Evolutionary conservation across 805 yeast species (phyloP).

Genomic region (Yarrowia deformans): DNA sequence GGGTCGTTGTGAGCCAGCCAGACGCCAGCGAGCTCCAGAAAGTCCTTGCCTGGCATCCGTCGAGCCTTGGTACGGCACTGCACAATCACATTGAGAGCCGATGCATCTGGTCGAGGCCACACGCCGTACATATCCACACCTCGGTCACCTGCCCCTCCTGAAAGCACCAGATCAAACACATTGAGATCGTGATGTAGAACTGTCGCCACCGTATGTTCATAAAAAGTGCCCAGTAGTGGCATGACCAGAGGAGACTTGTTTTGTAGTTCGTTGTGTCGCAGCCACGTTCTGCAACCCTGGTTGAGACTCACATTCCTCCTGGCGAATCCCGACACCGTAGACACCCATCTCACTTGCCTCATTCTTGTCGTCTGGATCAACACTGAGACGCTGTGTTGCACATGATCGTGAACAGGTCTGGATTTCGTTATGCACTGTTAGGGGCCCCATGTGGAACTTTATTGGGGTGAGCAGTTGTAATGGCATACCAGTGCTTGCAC

Average conservation of each 20-base stretch:
- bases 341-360: slow-evolving; percentile 8
- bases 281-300: slow-evolving; percentile 8
- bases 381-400: neutral
- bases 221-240: slow-evolving; percentile 28
- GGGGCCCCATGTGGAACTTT: neutral
- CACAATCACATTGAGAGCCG: slow-evolving; percentile 24
- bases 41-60: slow-evolving; percentile 32
- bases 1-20: slow-evolving; percentile 34
- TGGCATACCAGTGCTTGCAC: too few species aligned
- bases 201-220: slow-evolving; percentile 32
- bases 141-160: slow-evolving; percentile 33
- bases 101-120: slow-evolving; percentile 9
- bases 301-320: slow-evolving; percentile 3
- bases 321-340: neutral
- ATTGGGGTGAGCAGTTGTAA: too few species aligned
- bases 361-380: slow-evolving; percentile 1
- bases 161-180: slow-evolving; percentile 11
- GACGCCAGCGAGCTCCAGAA: slow-evolving; percentile 24
- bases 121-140: slow-evolving; percentile 34
- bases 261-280: slow-evolving; percentile 12
- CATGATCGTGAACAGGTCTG: neutral
- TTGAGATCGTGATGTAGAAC: slow-evolving; percentile 26
- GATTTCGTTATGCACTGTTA: neutral
- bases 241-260: slow-evolving; percentile 22
- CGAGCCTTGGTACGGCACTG: slow-evolving; percentile 28